Percentiles rank a stretch among this genome's conserved stretches.
These are phyloP conservation scores for Alternaria triticimaculans DNA, from an alignment of 2,329 filamentous ascomycete genomes.

Conservation along the genomic window DNA sequence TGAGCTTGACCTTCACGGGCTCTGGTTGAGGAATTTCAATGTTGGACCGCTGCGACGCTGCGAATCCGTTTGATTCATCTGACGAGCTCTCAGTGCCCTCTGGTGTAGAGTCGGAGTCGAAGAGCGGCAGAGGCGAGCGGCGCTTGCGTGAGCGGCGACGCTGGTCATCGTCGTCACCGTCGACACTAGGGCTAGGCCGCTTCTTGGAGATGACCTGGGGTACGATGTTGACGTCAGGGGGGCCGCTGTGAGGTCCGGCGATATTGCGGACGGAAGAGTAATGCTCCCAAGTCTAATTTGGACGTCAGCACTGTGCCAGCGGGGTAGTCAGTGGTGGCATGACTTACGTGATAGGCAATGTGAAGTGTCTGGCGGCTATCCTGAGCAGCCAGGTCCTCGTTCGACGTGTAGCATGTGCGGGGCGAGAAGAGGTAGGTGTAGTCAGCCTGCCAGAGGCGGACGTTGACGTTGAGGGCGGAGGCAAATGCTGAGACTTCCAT, in stretches of 20 bases:
- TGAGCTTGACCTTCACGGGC: slow-evolving; percentile 35
- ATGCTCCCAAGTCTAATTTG: slow-evolving; percentile 65
- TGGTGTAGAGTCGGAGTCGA: slow-evolving; percentile 50
- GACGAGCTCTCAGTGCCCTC: slow-evolving; percentile 46
- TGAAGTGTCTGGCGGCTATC: slow-evolving; percentile 55
- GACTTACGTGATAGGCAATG: slow-evolving; percentile 68
- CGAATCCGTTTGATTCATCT: slow-evolving; percentile 41
- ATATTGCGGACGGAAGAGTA: slow-evolving; percentile 71
- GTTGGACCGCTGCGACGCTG: slow-evolving; percentile 35
- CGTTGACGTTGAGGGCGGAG: slow-evolving; percentile 65
- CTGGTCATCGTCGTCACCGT: slow-evolving; percentile 59
- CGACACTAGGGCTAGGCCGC: slow-evolving; percentile 59
- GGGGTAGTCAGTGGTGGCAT: background rate
- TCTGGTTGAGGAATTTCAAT: slow-evolving; percentile 26
- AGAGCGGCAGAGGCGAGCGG: slow-evolving; percentile 54
- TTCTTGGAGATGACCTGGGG: slow-evolving; percentile 47
- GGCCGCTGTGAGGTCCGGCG: slow-evolving; percentile 64
- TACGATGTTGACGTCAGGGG: slow-evolving; percentile 54
- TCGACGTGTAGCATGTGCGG: slow-evolving; percentile 40
- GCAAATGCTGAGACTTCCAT: slow-evolving; percentile 72
- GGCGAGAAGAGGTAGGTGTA: slow-evolving; percentile 59
- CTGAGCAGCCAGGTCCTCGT: slow-evolving; percentile 38
- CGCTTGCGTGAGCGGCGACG: slow-evolving; percentile 60
- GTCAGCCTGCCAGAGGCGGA: slow-evolving; percentile 66
- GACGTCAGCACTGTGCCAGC: slow-evolving; percentile 22